Base-by-base conservation (phyloP, 78 protist genomes). In the Tieghemostelium lacteum region DNA sequence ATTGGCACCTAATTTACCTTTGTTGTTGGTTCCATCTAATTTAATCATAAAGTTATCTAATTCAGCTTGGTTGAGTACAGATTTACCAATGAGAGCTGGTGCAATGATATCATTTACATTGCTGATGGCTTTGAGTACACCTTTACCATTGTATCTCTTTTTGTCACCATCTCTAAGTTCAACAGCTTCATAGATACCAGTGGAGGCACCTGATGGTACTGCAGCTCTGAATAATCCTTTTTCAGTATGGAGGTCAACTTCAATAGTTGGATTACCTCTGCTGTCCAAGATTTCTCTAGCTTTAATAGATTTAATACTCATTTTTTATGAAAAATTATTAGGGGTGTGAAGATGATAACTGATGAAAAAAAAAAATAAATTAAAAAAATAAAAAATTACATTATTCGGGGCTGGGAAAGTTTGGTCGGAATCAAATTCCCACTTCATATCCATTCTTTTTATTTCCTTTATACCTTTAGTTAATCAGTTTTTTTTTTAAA, bases 121-220 rank as follows among this genome's bases (percentile, higher is more conserved):
- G 16, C 31, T 22, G 20, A 98, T 96, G 49, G 99, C 99, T 52
- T 73, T 85, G 20, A 22, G 49, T n/a, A 96, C 98, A 39, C 99
- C 99, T 97, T 99, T 99, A 73, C 99, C 99, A 29, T 86, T 50
- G 98, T 93, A 98, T 26, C 91, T 73, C 20, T 14, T 7, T 67
- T 94, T 93, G 73, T 83, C 97, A 63, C 93, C 96, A 22, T 98
- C 99, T 49, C 93, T 6, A 5, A 83, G 45, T 49, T 83, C 89
- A 57, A 83, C 83, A 24, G 89, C 99, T 96, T 99, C 99, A 73
- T 98, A 88, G 62, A 75, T 45, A 71, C 99, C 99, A 0, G 99
- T 99, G 24, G 99, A 98, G 16, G 99, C 99, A 39, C 99, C 99
- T 0, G 97, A 91, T 31, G 99, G 99, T 1, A 95, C 99, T 20